Base-by-base conservation (phyloP, 2,329 filamentous ascomycete species). In the Immersiporthe knoxdaviesiana region DNA sequence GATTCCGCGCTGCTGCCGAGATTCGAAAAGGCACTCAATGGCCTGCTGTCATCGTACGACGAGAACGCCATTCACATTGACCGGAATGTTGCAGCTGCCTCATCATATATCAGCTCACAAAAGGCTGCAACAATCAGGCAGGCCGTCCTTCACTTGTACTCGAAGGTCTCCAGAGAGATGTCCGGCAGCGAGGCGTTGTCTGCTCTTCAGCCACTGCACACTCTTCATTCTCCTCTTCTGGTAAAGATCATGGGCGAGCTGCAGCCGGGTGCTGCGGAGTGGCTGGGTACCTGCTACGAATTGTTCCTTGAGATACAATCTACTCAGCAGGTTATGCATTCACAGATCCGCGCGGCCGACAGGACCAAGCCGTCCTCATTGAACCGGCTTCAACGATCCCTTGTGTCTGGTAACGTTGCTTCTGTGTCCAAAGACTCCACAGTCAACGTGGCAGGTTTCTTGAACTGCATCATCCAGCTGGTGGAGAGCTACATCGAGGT, bases 381-480 rank as follows among this genome's bases (percentile, higher is more conserved):
- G 72, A 90, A 85, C 71, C 84, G 89, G 10, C 80, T 91, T 10
- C 87, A 91, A 75, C 82, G 89, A 69, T 90, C 89, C 1, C 80
- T 84, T 50, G 80, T 89, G 6, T 84, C 84, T 30, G 82, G 83
- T 62, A 82, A 84, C 21, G 84, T 89, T 24, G 82, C 86, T 16
- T 82, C 83, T 10, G 84, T 89, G 5, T 82, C 85, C 0, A 89
- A 87, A 71, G 89, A 91, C 72, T 87, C 88, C 0, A 91, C 89
- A 1, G 83, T 84, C 6, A 81, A 82, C 66, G 80, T 88, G 8
- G 82, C 81, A 1, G 77, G 77, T 1, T 91, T 90, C 71, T 77
- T 90, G 5, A 74, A 76, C 1, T 80, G 79, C 1, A 78, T 82
- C 1, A 74, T 88, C 14, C 75, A 77, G 27, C 75, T 77, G 2